phyloP scores from a whole-genome alignment of 331 rosid species.

The Ulmus americana region DNA sequence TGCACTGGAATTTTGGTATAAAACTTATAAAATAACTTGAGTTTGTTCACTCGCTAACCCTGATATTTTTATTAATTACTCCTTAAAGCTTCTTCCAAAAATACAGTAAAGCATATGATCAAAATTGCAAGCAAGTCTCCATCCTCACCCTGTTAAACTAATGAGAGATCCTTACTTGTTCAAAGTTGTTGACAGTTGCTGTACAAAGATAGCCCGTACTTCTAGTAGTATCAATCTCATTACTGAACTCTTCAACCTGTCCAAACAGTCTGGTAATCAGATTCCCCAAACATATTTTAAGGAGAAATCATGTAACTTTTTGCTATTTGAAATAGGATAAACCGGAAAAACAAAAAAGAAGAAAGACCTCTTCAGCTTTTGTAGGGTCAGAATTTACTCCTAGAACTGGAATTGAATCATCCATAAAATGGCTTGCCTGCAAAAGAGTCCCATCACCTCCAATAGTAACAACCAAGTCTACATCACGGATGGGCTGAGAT shows the following conservation, averaged over 20 bases:
- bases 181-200: conserved; percentile 68
- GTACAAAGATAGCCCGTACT: conserved; percentile 86
- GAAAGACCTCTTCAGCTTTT: conserved; percentile 56
- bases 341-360: neutral
- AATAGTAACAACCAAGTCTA: conserved; percentile 73
- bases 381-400: conserved; percentile 98
- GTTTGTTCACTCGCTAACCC: neutral
- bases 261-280: conserved; percentile 22
- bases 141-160: neutral
- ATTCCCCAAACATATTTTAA: conserved; percentile 5
- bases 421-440: conserved; percentile 78
- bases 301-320: too few relatives aligned
- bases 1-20: neutral
- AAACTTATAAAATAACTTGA: neutral
- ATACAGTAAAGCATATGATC: neutral
- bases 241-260: conserved; percentile 56
- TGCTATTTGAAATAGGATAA: neutral
- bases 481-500: conserved; percentile 51
- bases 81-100: neutral
- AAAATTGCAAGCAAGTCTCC: neutral
- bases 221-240: conserved; percentile 73
- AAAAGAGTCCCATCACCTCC: conserved; percentile 96
- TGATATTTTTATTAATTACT: neutral
- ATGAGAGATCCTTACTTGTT: conserved; percentile 48
- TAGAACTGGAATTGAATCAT: conserved; percentile 66